Base-by-base conservation (phyloP, 768 basidiomycete genomes). In the Naganishia friedmannii region DNA sequence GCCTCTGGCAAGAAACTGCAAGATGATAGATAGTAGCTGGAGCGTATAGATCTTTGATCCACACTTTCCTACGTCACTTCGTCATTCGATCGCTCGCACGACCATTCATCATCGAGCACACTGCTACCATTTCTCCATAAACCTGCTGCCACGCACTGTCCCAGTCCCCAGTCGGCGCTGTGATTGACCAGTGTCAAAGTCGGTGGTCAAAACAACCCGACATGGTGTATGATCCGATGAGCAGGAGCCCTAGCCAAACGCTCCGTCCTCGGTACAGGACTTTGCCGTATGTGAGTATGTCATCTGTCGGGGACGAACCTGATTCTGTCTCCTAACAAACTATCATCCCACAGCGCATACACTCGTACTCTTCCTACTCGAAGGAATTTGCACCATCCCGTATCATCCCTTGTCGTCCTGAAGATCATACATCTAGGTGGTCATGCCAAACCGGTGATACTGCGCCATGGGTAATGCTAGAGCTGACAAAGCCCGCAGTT, bases 391-490 rank as follows among this genome's bases (percentile, higher is more conserved):
- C 29, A 39, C 72, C 72, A 19, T 42, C 63, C 4, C 69, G 67
- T 29, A 63, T 74, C 31, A 67, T 74, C 31, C 51, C 67, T 26
- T 66, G 71, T 42, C 37, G 48, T 15, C 74, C 74, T 17, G 39
- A 56, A 28, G 72, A 74, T 46, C 29, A 66, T 23, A 63, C 60
- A 13, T 72, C 71, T 0, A 67, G 74, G 23, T 74, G 74, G 74
- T 70, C 57, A 23, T 51, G 53, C 26, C 65, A 37, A 45, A 65
- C 48, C 9, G 57, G 57, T 8, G 63, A 58, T 9, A 28, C 13
- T 34, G 31, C 51, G 26, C 65, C 53, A 15, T 74, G 74, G 74
- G 23, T 74, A 17, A 8, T 70, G 58, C 45, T 74, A 15, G 65
- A 68, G 48, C 65, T 74, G 5, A 53, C 53, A 19, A 68, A 55